Evolutionary conservation across 2,329 filamentous ascomycete species (phyloP).

Genomic region (Phialocephala sp.): DNA sequence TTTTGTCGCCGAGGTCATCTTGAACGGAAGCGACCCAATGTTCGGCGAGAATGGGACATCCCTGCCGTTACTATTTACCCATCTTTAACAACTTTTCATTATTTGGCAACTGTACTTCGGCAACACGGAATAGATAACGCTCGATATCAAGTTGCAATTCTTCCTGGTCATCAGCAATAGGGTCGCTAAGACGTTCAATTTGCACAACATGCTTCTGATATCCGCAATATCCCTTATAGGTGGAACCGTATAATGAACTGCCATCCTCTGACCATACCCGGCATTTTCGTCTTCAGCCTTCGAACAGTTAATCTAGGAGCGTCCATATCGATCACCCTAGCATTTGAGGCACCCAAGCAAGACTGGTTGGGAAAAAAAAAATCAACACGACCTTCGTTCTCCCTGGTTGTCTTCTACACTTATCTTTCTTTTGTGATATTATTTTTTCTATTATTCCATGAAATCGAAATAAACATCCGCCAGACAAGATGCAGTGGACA

Average conservation of each 20-base stretch:
- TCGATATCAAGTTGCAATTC: too few species aligned
- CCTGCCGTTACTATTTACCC: background rate
- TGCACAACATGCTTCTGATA: background rate
- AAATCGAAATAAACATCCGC: background rate
- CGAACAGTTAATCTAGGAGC: background rate
- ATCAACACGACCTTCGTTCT: background rate
- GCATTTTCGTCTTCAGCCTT: background rate
- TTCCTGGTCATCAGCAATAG: too few species aligned
- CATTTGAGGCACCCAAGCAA: background rate
- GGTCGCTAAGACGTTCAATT: too few species aligned
- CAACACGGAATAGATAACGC: background rate
- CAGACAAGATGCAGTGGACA: conserved; percentile 22
- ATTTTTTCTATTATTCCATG: background rate
- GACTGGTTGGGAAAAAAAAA: background rate
- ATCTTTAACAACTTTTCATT: background rate
- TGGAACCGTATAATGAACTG: background rate
- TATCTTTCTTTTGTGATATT: background rate
- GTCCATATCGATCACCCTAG: background rate
- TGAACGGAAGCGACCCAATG: background rate
- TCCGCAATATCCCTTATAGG: background rate
- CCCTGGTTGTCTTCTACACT: background rate
- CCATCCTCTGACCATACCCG: background rate
- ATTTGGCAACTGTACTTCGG: background rate
- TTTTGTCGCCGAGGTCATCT: background rate
- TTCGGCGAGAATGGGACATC: background rate